Percentiles rank a stretch among this genome's conserved stretches.
These are phyloP conservation scores for Scalesia atractyloides DNA, from an alignment of 129 eudicot genomes.

Conservation along the genomic window DNA sequence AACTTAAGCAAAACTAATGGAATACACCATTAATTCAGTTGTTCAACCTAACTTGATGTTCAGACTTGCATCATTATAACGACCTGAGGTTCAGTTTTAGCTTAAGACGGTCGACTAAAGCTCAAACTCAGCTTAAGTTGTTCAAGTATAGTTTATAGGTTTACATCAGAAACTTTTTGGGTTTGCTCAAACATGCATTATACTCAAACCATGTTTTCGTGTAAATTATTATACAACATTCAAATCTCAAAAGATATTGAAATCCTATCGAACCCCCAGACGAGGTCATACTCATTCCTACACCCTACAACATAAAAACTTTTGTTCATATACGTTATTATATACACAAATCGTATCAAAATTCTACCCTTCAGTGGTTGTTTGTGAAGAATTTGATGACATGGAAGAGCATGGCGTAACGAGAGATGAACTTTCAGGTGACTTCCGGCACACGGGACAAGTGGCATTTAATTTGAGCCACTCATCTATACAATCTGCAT, in stretches of 20 bases:
- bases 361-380: constrained; percentile 15
- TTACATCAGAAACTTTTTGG: background rate
- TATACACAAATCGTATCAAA: constrained; percentile 27
- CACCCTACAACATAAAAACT: constrained; percentile 18
- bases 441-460: constrained; percentile 51
- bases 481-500: constrained; percentile 47
- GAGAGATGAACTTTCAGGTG: constrained; percentile 35
- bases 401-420: constrained; percentile 39
- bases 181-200: constrained; percentile 6
- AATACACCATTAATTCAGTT: too few relatives aligned
- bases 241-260: constrained; percentile 6
- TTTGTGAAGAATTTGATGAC: constrained; percentile 24
- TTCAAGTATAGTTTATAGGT: too few relatives aligned
- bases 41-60: too few relatives aligned
- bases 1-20: too few relatives aligned
- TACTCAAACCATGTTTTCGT: constrained; percentile 5
- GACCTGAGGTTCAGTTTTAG: too few relatives aligned
- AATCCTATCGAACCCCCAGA: constrained; percentile 4
- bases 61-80: too few relatives aligned
- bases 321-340: constrained; percentile 19
- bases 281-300: constrained; percentile 1
- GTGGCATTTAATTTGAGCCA: constrained; percentile 50
- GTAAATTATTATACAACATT: constrained; percentile 29
- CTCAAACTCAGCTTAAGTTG: too few relatives aligned
- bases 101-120: too few relatives aligned